Percentiles rank a stretch among this genome's conserved stretches.
Evolutionary conservation across 2,329 filamentous ascomycete species (phyloP).

Genomic region (Diaporthe citri): DNA sequence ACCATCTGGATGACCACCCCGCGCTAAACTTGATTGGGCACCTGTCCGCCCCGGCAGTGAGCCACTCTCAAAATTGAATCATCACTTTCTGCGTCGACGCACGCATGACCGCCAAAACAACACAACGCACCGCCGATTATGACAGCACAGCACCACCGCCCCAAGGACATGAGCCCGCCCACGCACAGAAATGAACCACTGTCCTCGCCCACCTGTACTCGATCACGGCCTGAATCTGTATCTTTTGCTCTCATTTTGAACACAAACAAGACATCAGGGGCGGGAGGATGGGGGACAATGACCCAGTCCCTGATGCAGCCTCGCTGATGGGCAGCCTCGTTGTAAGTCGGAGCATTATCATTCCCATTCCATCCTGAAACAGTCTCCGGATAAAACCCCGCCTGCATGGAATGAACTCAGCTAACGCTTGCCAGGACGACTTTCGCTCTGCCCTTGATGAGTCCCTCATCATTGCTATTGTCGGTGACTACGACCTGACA

Average conservation of each 20-base stretch:
- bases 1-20: neutral
- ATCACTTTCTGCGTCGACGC: neutral
- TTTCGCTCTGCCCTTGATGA: conserved; percentile 84
- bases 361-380: neutral
- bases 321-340: conserved; percentile 33
- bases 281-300: conserved; percentile 26
- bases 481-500: conserved; percentile 78
- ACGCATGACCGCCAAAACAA: neutral
- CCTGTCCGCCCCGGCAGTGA: neutral
- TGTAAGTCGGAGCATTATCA: neutral
- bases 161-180: conserved; percentile 1
- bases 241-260: neutral
- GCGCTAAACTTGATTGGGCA: conserved; percentile 24
- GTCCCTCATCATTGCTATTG: conserved; percentile 80
- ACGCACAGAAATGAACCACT: neutral
- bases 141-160: neutral
- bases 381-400: too few relatives aligned
- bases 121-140: neutral
- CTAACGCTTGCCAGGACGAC: conserved; percentile 64
- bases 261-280: neutral
- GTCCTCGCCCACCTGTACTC: neutral
- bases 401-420: too few relatives aligned
- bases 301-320: conserved; percentile 22
- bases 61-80: conserved; percentile 20
- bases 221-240: neutral